Conservation (phyloP, 352 stramenopile species). For the Pythium pyrilobum region DNA sequence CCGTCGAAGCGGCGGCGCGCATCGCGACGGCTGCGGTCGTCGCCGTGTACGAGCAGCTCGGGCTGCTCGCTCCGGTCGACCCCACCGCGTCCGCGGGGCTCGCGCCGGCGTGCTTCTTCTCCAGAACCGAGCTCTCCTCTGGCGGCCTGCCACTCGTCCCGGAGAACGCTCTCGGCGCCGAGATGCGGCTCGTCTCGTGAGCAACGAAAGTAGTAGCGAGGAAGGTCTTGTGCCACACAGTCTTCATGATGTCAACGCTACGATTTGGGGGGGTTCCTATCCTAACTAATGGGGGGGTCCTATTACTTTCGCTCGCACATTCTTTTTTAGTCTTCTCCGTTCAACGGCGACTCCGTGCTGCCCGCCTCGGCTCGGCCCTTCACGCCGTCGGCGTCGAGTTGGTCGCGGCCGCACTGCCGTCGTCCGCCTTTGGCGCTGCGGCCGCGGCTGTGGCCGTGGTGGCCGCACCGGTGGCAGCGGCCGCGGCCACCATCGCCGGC, state of each 20-base stretch:
- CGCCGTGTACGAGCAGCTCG: conserved; percentile 38
- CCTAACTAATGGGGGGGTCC: background rate
- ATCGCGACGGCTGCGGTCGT: conserved; percentile 31
- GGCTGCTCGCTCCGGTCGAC: conserved; percentile 20
- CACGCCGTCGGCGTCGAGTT: conserved; percentile 8
- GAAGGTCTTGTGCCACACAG: no score
- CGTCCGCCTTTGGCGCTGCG: background rate
- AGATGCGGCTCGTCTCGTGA: conserved; percentile 1
- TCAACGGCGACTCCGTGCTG: no score
- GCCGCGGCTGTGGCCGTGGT: background rate
- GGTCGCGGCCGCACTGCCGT: background rate
- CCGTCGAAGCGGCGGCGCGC: conserved; percentile 7
- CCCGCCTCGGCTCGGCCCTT: no score
- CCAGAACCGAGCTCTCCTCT: background rate
- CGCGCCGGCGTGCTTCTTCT: background rate
- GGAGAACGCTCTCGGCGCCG: conserved; percentile 8
- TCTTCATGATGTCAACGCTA: conserved; percentile 7
- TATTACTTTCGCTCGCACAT: background rate
- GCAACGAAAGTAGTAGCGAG: no score
- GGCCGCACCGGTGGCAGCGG: background rate
- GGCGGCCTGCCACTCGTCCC: background rate
- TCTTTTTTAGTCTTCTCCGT: conserved; percentile 5
- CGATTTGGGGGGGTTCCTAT: conserved; percentile 7
- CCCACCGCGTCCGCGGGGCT: background rate
- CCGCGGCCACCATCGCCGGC: background rate